Percentiles rank a stretch among this genome's conserved stretches.
phyloP scores from a whole-genome alignment of 345 rosid genomes.

The Abelmoschus esculentus region DNA sequence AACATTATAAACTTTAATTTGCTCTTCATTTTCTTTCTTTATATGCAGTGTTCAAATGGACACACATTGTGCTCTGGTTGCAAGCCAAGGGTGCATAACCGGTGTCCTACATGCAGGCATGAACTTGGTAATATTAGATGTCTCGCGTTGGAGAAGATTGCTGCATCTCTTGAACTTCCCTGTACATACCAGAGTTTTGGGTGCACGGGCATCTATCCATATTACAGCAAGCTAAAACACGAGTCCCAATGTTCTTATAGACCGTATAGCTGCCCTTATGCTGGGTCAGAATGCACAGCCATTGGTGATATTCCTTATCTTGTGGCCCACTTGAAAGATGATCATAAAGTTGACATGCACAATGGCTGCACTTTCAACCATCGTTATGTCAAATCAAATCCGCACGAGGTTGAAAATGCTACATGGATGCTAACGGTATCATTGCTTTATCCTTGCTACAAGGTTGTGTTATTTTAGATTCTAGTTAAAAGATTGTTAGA shows the following conservation, averaged over 20 bases:
- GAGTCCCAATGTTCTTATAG: constrained; percentile 58
- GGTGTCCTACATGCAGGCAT: constrained; percentile 80
- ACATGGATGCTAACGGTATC: constrained; percentile 80
- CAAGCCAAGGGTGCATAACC: constrained; percentile 70
- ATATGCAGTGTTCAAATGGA: constrained; percentile 64
- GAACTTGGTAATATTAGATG: constrained; percentile 82
- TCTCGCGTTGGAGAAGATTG: constrained; percentile 75
- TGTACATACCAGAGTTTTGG: constrained; percentile 74
- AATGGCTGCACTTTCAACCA: constrained; percentile 75
- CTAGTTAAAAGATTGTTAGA: not conserved
- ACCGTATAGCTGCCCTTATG: constrained; percentile 76
- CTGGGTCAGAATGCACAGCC: constrained; percentile 71
- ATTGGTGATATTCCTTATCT: constrained; percentile 66
- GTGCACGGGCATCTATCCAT: constrained; percentile 64
- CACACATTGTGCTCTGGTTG: constrained; percentile 75
- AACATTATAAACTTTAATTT: not conserved
- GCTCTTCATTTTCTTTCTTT: constrained; percentile 2
- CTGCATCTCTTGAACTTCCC: constrained; percentile 79
- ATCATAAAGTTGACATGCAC: constrained; percentile 85
- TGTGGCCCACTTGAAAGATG: constrained; percentile 67
- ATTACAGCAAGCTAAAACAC: constrained; percentile 73
- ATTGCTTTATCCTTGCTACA: not conserved
- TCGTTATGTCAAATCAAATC: constrained; percentile 73
- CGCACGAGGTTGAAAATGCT: constrained; percentile 77
- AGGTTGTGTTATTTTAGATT: not conserved